Evolutionary conservation across 1,139 yeast genomes (phyloP).

Genomic region (Candida albicans): DNA sequence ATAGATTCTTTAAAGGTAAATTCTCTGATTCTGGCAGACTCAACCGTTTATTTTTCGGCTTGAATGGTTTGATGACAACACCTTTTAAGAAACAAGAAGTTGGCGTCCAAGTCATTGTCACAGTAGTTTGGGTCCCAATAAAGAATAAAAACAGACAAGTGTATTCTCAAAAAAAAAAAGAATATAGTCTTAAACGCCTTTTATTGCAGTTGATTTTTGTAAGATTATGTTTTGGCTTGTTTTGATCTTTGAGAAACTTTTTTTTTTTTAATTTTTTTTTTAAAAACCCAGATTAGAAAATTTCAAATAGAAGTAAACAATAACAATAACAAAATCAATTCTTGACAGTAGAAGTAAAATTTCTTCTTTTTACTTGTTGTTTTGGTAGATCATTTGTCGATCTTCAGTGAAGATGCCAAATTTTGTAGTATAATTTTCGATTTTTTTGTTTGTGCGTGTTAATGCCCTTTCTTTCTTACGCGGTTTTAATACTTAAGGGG

Average conservation of each 20-base stretch:
- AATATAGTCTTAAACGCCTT: not conserved
- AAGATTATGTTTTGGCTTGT: not conserved
- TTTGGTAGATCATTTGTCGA: not conserved
- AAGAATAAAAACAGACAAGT: not conserved
- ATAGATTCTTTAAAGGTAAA: constrained; percentile 51
- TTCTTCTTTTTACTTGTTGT: not conserved
- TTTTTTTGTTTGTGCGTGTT: not conserved
- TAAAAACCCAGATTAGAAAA: not conserved
- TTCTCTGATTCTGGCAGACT: constrained; percentile 34
- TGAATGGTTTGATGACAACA: constrained; percentile 55
- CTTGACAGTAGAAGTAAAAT: not conserved
- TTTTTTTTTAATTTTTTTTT: not conserved
- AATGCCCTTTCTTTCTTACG: too few species aligned
- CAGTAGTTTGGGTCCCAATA: not conserved
- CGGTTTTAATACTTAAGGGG: too few species aligned
- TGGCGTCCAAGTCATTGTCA: constrained; percentile 33
- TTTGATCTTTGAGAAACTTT: not conserved
- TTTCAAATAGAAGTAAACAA: not conserved
- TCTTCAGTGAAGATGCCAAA: not conserved
- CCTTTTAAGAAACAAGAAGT: constrained; percentile 47
- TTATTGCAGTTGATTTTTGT: not conserved
- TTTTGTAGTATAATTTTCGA: not conserved
- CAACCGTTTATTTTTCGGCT: constrained; percentile 54
- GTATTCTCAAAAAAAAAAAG: not conserved
- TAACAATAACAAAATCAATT: not conserved